Percentiles rank a stretch among this genome's conserved stretches.
These are phyloP conservation scores for Gaeumannomyces tritici DNA, from an alignment of 2,329 filamentous ascomycete genomes.

Conservation along the genomic window DNA sequence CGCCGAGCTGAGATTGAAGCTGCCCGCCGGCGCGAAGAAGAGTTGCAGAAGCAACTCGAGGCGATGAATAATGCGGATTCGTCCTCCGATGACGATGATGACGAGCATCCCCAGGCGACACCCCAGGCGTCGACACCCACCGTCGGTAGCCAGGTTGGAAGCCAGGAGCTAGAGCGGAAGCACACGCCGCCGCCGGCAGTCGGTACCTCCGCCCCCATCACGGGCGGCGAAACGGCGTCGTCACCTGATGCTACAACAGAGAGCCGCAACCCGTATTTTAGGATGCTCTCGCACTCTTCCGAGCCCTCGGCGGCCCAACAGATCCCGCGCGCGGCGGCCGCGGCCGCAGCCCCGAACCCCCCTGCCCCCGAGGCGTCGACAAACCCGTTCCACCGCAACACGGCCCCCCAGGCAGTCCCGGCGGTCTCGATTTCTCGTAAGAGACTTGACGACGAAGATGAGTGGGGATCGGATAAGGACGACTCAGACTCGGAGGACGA, in stretches of 20 bases:
- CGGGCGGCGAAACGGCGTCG: slow-evolving; percentile 42
- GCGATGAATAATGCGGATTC: slow-evolving; percentile 62
- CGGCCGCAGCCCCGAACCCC: slow-evolving; percentile 29
- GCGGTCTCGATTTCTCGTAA: slow-evolving; percentile 43
- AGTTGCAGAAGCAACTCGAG: slow-evolving; percentile 81
- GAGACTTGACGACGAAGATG: slow-evolving; percentile 49
- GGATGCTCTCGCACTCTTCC: slow-evolving; percentile 66
- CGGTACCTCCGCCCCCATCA: slow-evolving; percentile 16
- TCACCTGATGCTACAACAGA: slow-evolving; percentile 47
- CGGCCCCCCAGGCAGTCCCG: slow-evolving; percentile 47
- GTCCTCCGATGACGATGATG: slow-evolving; percentile 66
- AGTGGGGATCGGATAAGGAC: slow-evolving; percentile 71
- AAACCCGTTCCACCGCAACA: slow-evolving; percentile 90
- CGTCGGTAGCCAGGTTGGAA: slow-evolving; percentile 39
- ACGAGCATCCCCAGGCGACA: slow-evolving; percentile 52
- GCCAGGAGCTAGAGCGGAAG: slow-evolving; percentile 44
- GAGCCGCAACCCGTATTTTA: slow-evolving; percentile 92
- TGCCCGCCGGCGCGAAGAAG: slow-evolving; percentile 79
- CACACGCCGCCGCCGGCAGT: slow-evolving; percentile 31
- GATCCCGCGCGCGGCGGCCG: slow-evolving; percentile 29
- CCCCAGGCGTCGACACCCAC: slow-evolving; percentile 52
- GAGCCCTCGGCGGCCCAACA: slow-evolving; percentile 38
- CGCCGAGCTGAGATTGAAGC: slow-evolving; percentile 88
- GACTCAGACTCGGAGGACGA: slow-evolving; percentile 64
- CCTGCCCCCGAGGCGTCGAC: slow-evolving; percentile 57